Percentiles rank a stretch among this genome's conserved stretches.
Conservation (phyloP, 768 basidiomycete genomes). For the Lactifluus subvellereus region DNA sequence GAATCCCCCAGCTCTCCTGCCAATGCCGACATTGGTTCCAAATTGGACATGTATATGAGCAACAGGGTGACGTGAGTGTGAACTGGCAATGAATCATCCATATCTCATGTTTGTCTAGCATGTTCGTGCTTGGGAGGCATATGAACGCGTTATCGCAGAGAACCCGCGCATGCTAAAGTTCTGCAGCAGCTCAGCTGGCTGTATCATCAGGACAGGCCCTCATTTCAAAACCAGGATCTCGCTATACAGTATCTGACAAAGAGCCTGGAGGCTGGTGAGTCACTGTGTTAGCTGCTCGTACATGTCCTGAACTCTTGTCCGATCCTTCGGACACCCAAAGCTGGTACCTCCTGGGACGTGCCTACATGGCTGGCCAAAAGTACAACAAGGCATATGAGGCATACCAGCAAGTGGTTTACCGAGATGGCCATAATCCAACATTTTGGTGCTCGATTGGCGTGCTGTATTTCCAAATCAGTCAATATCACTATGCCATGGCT, state of each 20-base stretch:
- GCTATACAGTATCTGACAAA: constrained; percentile 93
- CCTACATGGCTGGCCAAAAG: constrained; percentile 97
- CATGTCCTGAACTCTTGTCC: constrained; percentile 29
- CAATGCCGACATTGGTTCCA: constrained; percentile 99
- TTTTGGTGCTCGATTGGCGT: constrained; percentile 99
- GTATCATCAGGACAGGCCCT: constrained; percentile 91
- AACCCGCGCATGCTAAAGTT: constrained; percentile 96
- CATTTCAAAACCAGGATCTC: constrained; percentile 93
- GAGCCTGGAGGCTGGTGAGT: constrained; percentile 88
- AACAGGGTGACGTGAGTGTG: constrained; percentile 82
- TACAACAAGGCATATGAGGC: constrained; percentile 99
- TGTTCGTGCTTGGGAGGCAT: constrained; percentile 86
- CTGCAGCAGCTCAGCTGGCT: constrained; percentile 97
- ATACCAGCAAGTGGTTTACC: constrained; percentile 98
- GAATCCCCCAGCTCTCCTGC: constrained; percentile 95
- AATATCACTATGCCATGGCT: constrained; percentile 96
- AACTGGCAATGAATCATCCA: background rate
- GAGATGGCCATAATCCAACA: constrained; percentile 96
- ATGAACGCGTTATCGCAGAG: constrained; percentile 89
- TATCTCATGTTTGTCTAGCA: constrained; percentile 46
- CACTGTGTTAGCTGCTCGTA: constrained; percentile 2
- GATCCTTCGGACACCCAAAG: constrained; percentile 95
- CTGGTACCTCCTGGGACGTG: constrained; percentile 97
- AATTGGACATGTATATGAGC: constrained; percentile 97
- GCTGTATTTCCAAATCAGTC: constrained; percentile 99